Conservation (phyloP, 805 yeast genomes). For the Candida xyloterini region DNA sequence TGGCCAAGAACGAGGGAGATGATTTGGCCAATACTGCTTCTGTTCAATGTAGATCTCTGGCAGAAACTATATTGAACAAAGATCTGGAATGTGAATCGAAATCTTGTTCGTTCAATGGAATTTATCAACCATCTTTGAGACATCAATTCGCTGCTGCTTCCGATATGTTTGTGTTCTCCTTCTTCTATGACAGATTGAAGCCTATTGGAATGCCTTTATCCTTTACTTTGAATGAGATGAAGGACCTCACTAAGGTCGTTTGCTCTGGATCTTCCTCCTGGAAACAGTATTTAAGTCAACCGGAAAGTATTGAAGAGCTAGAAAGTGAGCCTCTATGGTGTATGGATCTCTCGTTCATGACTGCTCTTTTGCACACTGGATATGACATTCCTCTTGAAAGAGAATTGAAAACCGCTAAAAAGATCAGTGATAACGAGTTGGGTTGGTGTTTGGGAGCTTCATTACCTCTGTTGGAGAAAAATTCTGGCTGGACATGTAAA, state of each 20-base stretch:
- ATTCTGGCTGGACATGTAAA: constrained; percentile 69
- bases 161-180: constrained; percentile 89
- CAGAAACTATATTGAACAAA: constrained; percentile 81
- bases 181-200: constrained; percentile 89
- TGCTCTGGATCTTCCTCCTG: constrained; percentile 81
- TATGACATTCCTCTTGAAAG: constrained; percentile 89
- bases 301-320: constrained; percentile 64
- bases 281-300: constrained; percentile 62
- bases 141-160: constrained; percentile 67
- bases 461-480: constrained; percentile 74
- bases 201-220: constrained; percentile 94
- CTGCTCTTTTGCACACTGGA: constrained; percentile 89
- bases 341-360: constrained; percentile 85
- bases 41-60: constrained; percentile 80
- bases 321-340: constrained; percentile 91
- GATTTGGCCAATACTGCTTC: constrained; percentile 47
- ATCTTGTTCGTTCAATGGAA: constrained; percentile 96
- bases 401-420: constrained; percentile 90
- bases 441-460: constrained; percentile 99
- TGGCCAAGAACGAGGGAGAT: constrained; percentile 27
- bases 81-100: constrained; percentile 68
- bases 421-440: constrained; percentile 81
- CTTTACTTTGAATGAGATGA: constrained; percentile 81
- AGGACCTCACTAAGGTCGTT: constrained; percentile 76
- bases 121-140: constrained; percentile 90